These are phyloP conservation scores for Beauveria sp. DNA, from an alignment of 2,329 filamentous ascomycete genomes.

Conservation along the genomic window DNA sequence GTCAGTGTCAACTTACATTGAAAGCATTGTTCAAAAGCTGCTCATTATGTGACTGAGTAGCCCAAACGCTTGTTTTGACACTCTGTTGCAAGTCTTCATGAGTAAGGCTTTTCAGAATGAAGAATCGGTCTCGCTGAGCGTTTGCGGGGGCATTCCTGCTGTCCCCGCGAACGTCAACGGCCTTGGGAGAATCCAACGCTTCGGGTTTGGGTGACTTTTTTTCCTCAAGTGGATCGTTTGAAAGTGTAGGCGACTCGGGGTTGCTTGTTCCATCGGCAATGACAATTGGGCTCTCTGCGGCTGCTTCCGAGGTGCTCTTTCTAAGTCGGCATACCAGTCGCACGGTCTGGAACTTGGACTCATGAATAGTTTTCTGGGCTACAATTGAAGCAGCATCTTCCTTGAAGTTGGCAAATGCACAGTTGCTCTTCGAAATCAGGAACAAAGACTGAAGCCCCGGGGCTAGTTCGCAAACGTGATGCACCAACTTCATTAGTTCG, in stretches of 20 bases:
- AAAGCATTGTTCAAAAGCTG: conserved; percentile 74
- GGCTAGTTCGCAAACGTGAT: conserved; percentile 79
- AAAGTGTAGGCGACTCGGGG: background rate
- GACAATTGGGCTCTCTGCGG: background rate
- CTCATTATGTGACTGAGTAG: conserved; percentile 91
- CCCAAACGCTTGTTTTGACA: conserved; percentile 83
- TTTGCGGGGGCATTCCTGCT: background rate
- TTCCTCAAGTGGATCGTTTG: background rate
- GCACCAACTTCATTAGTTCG: conserved; percentile 74
- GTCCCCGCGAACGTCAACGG: background rate
- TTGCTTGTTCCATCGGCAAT: conserved; percentile 5
- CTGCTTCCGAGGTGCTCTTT: conserved; percentile 24
- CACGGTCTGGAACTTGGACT: conserved; percentile 81
- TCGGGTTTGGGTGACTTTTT: background rate
- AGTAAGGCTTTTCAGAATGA: conserved; percentile 88
- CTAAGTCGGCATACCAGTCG: conserved; percentile 79
- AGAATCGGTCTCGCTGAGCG: conserved; percentile 63
- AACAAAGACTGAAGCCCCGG: conserved; percentile 81
- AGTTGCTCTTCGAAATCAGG: conserved; percentile 93
- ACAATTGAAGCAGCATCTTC: conserved; percentile 66
- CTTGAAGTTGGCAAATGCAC: conserved; percentile 92
- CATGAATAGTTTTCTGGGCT: conserved; percentile 79
- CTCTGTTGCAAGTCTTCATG: conserved; percentile 85
- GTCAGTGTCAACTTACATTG: conserved; percentile 43
- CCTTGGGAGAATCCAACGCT: background rate